Base-by-base conservation (phyloP, 2,329 filamentous ascomycete genomes). In the Claviceps maximensis region DNA sequence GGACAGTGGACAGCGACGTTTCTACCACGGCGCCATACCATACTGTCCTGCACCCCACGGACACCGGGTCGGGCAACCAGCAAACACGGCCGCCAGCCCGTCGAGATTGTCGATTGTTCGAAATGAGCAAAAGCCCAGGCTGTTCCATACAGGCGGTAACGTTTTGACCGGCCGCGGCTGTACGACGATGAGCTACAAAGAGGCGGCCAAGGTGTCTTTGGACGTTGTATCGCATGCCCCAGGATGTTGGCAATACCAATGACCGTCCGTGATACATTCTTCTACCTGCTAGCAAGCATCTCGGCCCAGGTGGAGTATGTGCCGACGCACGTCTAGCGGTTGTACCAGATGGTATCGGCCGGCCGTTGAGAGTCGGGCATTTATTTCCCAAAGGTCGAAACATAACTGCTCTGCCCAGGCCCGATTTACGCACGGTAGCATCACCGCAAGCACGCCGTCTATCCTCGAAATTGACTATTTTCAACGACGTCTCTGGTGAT, bases 121-220 rank as follows among this genome's bases (percentile, higher is more conserved):
- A 23, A 23, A 44, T 31, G n/a, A 10, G n/a, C 49, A 31, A 21
- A 31, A 10, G n/a, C 10, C 12, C 38, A 31, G 17, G 27, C 40
- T 31, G 47, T 41, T 41, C 33, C 19, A 41, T 8, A 33, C 31
- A 25, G 49, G 40, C 40, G 25, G 27, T 23, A 21, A 10, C 3
- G 19, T 51, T 47, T 46, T 40, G 29, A 51, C 50, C 42, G 50
- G 41, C 50, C 42, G 50, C 50, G 9, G 50, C 42, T 51, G 50
- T 46, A 46, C 42, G 23, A 51, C 42, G 21, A 47, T 13, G 13
- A 51, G 41, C 49, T 38, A 51, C 41, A 23, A 33, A 33, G 17
- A 9, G 36, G 29, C 49, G 41, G 19, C 21, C 27, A 36, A 25
- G 15, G 19, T 31, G 27, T 12, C 31, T 50, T 36, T 10, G 31